A percentile compares a stretch with the other conserved stretches of the same genome.
Conservation (phyloP, 1,284 basidiomycete genomes). For the Irpex sp. region DNA sequence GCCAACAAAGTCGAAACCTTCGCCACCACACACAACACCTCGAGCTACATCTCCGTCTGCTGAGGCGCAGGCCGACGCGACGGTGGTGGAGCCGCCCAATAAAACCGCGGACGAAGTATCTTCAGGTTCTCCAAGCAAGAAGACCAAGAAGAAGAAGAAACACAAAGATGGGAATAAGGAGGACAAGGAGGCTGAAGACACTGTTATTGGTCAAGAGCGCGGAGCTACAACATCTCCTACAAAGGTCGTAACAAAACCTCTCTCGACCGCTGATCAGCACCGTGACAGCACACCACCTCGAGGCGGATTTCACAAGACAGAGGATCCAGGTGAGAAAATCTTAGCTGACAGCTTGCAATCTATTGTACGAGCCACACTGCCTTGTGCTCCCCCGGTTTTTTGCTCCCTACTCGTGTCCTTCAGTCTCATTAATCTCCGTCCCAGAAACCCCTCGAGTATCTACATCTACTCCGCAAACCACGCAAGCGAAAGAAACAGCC, state of each 20-base stretch:
- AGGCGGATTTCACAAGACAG: background rate
- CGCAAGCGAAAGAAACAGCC: background rate
- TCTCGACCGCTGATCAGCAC: background rate
- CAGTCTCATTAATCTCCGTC: background rate
- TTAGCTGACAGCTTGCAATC: too few species aligned
- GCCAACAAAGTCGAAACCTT: constrained; percentile 28
- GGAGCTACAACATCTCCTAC: background rate
- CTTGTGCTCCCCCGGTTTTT: background rate
- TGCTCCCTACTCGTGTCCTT: background rate
- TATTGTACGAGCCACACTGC: too few species aligned
- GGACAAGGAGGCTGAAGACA: background rate
- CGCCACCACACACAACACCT: background rate
- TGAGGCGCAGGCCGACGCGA: background rate
- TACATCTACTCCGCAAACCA: background rate
- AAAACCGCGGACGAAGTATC: background rate
- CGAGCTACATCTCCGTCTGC: background rate
- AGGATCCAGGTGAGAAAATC: background rate
- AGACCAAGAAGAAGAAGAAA: constrained; percentile 16
- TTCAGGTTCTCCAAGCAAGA: background rate
- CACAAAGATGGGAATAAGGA: constrained; percentile 17
- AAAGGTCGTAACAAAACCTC: background rate
- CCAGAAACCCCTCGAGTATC: background rate
- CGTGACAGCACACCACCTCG: background rate
- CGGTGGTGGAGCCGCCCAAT: background rate
- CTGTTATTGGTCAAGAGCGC: background rate